A percentile compares a stretch with the other conserved stretches of the same genome.
Conservation (phyloP, 2,329 filamentous ascomycete species). For the Penicillium oxalicum region DNA sequence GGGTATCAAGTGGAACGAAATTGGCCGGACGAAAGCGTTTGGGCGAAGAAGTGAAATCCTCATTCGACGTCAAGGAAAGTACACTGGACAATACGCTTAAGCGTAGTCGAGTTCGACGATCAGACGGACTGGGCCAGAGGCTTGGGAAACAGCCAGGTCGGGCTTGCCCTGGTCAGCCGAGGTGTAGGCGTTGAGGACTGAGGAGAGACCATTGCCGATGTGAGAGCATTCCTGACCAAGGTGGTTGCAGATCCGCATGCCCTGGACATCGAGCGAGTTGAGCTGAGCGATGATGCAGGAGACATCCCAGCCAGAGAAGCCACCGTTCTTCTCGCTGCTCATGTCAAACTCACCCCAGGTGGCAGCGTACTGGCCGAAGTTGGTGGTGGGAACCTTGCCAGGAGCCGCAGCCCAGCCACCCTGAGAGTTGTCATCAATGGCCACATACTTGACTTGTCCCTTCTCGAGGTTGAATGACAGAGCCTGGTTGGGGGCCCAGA, state of each 20-base stretch:
- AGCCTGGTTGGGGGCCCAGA: slow-evolving; percentile 30
- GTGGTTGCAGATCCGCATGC: slow-evolving; percentile 35
- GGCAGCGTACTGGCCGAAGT: slow-evolving; percentile 29
- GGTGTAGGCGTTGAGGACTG: slow-evolving; percentile 31
- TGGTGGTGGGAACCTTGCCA: slow-evolving; percentile 24
- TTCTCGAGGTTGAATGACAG: slow-evolving; percentile 28
- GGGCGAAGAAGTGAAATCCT: neutral
- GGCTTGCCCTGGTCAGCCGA: slow-evolving; percentile 20
- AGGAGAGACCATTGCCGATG: slow-evolving; percentile 21
- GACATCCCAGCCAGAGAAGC: slow-evolving; percentile 37
- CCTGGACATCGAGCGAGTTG: slow-evolving; percentile 25
- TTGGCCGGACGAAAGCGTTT: neutral
- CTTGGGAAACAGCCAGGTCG: slow-evolving; percentile 26
- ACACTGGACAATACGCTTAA: neutral
- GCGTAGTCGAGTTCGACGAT: slow-evolving; percentile 27
- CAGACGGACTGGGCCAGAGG: slow-evolving; percentile 28
- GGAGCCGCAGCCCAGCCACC: slow-evolving; percentile 33
- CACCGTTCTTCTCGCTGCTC: slow-evolving; percentile 25
- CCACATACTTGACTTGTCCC: slow-evolving; percentile 32
- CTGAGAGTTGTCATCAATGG: slow-evolving; percentile 33
- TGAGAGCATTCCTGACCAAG: slow-evolving; percentile 25
- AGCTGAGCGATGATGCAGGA: slow-evolving; percentile 34
- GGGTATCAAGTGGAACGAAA: too few relatives aligned
- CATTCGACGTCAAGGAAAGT: neutral
- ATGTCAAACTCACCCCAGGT: slow-evolving; percentile 41